Evolutionary conservation across 1,139 yeast genomes (phyloP), one percentile per base, ranked within the genome.

Genomic region (Saccharomyces hybrid): DNA sequence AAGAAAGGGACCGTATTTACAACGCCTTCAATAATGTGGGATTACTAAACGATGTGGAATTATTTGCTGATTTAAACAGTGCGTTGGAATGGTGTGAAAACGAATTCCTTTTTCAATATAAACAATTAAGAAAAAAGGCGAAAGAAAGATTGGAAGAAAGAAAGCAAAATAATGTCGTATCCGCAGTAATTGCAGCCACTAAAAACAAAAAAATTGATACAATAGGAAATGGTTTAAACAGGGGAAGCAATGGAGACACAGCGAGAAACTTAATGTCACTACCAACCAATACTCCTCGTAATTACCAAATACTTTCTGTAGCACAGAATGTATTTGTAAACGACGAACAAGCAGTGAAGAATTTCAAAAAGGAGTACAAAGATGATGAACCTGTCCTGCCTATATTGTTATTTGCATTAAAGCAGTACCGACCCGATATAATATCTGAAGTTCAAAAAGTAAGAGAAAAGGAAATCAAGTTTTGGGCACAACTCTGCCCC

Each of bases 11-110:
- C 44, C 78, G 79, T 34, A 84, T 85, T 32, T 79, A 84, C 52
- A 73, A 77, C 57, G 84, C 89, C 0, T 77, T 87, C 56, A 75
- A 83, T 58, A 89, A 85, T 59, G 88, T 88, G 11, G 93, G 93
- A 0, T 70, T 86, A 47, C 80, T 90, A 80, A 83, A 75, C 16
- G 74, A 70, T 44, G 74, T 74, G 25, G 75, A 73, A 44, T 55
- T 72, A 60, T 69, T 75, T 47, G 68, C 69, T 56, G 86, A 88
- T 55, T 77, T 93, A 59, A 93, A 95, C 67, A 80, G 88, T 58
- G 97, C 97, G 0, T 76, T 93, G 52, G 98, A 93, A 70, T 91
- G 97, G 96, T 89, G 97, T 75, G 99, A 93, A 68, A 91, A 93
- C 71, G 84, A 86, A 61, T 89, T 90, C 64, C 77, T 93, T 63